Evolutionary conservation across 2,329 filamentous ascomycete species (phyloP).

Genomic region (Xylariaceae sp.): DNA sequence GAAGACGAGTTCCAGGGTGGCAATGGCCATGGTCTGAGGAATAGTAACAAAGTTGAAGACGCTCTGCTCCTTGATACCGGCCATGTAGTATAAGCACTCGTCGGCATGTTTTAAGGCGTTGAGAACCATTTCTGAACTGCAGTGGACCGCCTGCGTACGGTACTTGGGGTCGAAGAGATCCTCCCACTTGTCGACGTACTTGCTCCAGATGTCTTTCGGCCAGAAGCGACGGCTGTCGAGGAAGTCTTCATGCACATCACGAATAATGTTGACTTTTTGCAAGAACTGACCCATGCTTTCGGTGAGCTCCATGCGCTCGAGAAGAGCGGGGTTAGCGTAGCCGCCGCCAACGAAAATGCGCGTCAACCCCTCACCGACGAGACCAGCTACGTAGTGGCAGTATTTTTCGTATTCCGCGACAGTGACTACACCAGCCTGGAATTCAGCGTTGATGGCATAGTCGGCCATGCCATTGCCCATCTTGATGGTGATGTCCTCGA

Average conservation of each 20-base stretch:
- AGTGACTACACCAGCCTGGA: slow-evolving; percentile 72
- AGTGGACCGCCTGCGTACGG: slow-evolving; percentile 71
- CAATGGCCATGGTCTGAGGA: slow-evolving; percentile 95
- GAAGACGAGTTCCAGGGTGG: slow-evolving; percentile 87
- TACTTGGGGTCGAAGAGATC: slow-evolving; percentile 83
- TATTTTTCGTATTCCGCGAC: slow-evolving; percentile 90
- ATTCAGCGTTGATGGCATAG: slow-evolving; percentile 78
- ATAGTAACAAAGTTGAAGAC: slow-evolving; percentile 99
- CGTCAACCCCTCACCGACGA: slow-evolving; percentile 93
- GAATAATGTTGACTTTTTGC: slow-evolving; percentile 98
- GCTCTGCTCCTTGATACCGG: slow-evolving; percentile 88
- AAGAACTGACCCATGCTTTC: slow-evolving; percentile 97
- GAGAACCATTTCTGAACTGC: slow-evolving; percentile 89
- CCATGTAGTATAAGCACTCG: slow-evolving; percentile 97
- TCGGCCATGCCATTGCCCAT: slow-evolving; percentile 99
- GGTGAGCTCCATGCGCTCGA: slow-evolving; percentile 72
- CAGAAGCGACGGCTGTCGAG: slow-evolving; percentile 87
- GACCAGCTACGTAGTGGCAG: slow-evolving; percentile 96
- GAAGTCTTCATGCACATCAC: slow-evolving; percentile 86
- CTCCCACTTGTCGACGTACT: slow-evolving; percentile 84
- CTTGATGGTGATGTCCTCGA: slow-evolving; percentile 84
- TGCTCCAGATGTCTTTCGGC: slow-evolving; percentile 94
- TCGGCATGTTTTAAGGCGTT: slow-evolving; percentile 82
- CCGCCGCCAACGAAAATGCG: slow-evolving; percentile 81
- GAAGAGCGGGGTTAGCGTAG: slow-evolving; percentile 78